Evolutionary conservation across 306 rosid genomes (phyloP).

Genomic region (Prunus mira): DNA sequence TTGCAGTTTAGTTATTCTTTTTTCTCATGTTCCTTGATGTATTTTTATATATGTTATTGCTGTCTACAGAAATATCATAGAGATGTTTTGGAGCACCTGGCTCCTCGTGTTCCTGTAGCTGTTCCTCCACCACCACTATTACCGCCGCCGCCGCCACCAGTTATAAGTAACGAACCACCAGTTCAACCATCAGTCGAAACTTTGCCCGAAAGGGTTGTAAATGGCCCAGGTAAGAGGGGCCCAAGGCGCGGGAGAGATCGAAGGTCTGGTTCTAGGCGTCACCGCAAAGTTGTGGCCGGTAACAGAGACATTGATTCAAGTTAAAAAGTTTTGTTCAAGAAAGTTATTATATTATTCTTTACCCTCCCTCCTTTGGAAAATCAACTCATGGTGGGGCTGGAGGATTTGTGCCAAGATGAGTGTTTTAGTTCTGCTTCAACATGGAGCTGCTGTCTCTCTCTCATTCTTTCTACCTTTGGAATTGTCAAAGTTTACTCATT

Average conservation of each 20-base stretch:
- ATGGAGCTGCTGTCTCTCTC: constrained; percentile 19
- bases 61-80: constrained; percentile 77
- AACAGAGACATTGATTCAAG: constrained; percentile 34
- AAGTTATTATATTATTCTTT: constrained; percentile 27
- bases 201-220: constrained; percentile 22
- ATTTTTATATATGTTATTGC: background rate
- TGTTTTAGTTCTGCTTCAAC: constrained; percentile 36
- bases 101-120: constrained; percentile 33
- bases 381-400: constrained; percentile 38
- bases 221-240: constrained; percentile 38
- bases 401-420: constrained; percentile 42
- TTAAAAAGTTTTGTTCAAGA: constrained; percentile 48
- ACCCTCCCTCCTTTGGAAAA: constrained; percentile 27
- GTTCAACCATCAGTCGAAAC: constrained; percentile 23
- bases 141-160: constrained; percentile 26
- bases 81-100: constrained; percentile 43
- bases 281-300: constrained; percentile 66
- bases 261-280: constrained; percentile 57
- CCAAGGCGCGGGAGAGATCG: constrained; percentile 61
- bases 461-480: constrained; percentile 29
- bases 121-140: constrained; percentile 43
- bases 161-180: constrained; percentile 15
- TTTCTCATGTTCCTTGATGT: constrained; percentile 7
- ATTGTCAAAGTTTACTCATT: constrained; percentile 32
- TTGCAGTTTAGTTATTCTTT: background rate